A percentile compares a stretch with the other conserved stretches of the same genome.
Conservation (phyloP, 2,329 filamentous ascomycete species). For the Thelonectria blattea region DNA sequence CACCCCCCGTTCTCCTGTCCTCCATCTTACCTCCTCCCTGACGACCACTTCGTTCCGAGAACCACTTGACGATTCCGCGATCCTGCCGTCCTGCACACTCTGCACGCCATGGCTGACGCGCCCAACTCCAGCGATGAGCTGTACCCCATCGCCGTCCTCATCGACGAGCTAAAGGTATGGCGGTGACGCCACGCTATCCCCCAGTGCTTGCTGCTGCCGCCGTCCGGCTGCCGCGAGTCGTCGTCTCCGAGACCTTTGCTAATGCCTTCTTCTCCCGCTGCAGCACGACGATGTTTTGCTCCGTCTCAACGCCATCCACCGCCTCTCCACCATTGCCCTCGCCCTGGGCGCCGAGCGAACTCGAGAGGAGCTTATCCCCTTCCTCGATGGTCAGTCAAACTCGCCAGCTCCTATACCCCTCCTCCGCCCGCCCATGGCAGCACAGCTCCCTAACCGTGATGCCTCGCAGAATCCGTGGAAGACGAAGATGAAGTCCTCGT, state of each 20-base stretch:
- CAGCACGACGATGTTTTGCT: conserved; percentile 98
- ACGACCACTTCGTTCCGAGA: conserved; percentile 32
- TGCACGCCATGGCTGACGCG: conserved; percentile 82
- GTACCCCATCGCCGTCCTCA: conserved; percentile 98
- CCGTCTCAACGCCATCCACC: conserved; percentile 97
- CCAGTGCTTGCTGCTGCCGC: conserved; percentile 32
- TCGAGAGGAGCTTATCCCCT: conserved; percentile 97
- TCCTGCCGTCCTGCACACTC: conserved; percentile 37
- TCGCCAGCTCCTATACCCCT: conserved; percentile 28
- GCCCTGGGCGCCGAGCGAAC: conserved; percentile 95
- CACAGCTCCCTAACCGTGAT: conserved; percentile 26
- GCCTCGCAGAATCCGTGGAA: conserved; percentile 85
- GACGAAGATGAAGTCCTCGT: conserved; percentile 99
- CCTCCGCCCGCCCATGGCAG: conserved; percentile 21
- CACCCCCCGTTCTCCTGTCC: conserved; percentile 34
- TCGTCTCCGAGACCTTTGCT: conserved; percentile 18
- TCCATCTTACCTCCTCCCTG: conserved; percentile 31
- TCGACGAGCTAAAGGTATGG: conserved; percentile 97
- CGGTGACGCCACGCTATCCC: conserved; percentile 34
- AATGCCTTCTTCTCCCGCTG: conserved; percentile 22
- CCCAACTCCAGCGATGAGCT: conserved; percentile 95
- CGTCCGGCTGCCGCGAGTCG: conserved; percentile 26
- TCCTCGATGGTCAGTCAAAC: conserved; percentile 84
- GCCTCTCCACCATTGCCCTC: conserved; percentile 96
- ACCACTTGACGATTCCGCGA: conserved; percentile 40